These are phyloP conservation scores for Nakazawaea wickerhamii DNA, from an alignment of 805 yeast genomes.

Conservation along the genomic window DNA sequence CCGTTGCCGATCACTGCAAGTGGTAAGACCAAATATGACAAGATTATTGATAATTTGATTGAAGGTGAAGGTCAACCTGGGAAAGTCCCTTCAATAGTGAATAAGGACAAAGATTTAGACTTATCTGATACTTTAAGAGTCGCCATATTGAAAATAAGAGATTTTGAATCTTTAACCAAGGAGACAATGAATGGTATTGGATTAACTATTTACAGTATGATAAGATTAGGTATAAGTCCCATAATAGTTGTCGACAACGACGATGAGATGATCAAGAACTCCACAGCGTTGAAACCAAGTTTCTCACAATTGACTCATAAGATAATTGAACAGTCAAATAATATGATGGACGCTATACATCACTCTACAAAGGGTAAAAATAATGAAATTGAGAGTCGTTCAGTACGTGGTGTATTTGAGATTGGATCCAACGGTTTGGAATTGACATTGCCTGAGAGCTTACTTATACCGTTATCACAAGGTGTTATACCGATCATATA, in stretches of 20 bases:
- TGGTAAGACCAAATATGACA: slow-evolving; percentile 27
- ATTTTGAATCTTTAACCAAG: slow-evolving; percentile 28
- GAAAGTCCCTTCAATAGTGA: slow-evolving; percentile 16
- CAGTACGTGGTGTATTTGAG: slow-evolving; percentile 34
- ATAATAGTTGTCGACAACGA: slow-evolving; percentile 53
- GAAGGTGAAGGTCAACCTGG: slow-evolving; percentile 13
- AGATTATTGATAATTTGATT: slow-evolving; percentile 24
- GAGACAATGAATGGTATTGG: slow-evolving; percentile 42
- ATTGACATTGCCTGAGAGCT: slow-evolving; percentile 29
- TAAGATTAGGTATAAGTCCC: slow-evolving; percentile 69
- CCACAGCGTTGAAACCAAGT: background rate
- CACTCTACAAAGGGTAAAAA: slow-evolving; percentile 12
- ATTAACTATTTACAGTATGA: slow-evolving; percentile 48
- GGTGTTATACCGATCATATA: slow-evolving; percentile 56
- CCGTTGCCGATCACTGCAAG: slow-evolving; percentile 9
- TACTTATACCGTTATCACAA: slow-evolving; percentile 36
- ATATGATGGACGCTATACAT: slow-evolving; percentile 18
- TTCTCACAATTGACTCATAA: slow-evolving; percentile 16
- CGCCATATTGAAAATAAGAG: slow-evolving; percentile 50
- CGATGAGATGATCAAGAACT: slow-evolving; percentile 12
- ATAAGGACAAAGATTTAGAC: slow-evolving; percentile 22
- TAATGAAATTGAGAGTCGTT: slow-evolving; percentile 20
- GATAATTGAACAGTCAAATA: slow-evolving; percentile 19
- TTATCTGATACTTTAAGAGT: slow-evolving; percentile 39
- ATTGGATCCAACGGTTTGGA: slow-evolving; percentile 16